Evolutionary conservation across 495 filamentous ascomycete genomes (phyloP).

Genomic region (Hyaloscypha finlandica): DNA sequence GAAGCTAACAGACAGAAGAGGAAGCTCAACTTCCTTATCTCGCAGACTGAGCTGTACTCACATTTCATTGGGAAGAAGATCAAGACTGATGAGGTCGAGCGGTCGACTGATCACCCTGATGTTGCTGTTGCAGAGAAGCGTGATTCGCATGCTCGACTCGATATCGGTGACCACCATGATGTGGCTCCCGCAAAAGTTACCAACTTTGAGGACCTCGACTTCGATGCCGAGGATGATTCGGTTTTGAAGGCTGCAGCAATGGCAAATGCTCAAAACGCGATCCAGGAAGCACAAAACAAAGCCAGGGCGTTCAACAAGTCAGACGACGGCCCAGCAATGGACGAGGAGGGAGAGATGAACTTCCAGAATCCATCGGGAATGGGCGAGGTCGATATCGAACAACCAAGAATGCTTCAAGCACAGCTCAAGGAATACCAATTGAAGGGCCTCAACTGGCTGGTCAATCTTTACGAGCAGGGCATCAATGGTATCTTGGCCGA

Average conservation of each 20-base stretch:
- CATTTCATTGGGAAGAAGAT: conserved; percentile 99
- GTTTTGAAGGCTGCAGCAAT: conserved; percentile 79
- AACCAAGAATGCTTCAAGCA: conserved; percentile 91
- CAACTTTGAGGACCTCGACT: conserved; percentile 91
- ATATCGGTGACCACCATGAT: conserved; percentile 60
- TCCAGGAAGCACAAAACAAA: conserved; percentile 91
- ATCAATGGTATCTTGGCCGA: conserved; percentile 99
- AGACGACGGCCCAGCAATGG: conserved; percentile 56
- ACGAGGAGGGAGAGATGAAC: conserved; percentile 94
- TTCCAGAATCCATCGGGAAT: conserved; percentile 98
- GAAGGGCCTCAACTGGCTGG: conserved; percentile 98
- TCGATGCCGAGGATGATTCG: conserved; percentile 92
- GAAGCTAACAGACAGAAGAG: conserved; percentile 96
- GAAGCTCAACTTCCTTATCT: conserved; percentile 99
- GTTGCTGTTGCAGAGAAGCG: conserved; percentile 48
- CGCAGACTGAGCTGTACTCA: conserved; percentile 97
- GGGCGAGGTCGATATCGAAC: conserved; percentile 88
- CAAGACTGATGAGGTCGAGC: conserved; percentile 90
- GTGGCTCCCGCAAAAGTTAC: conserved; percentile 71
- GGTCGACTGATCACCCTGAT: conserved; percentile 78
- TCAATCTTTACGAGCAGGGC: conserved; percentile 98
- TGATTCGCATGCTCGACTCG: conserved; percentile 50
- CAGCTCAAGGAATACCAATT: conserved; percentile 98
- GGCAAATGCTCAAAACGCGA: conserved; percentile 94
- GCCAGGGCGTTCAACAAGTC: conserved; percentile 88